A percentile compares a stretch with the other conserved stretches of the same genome.
Conservation (phyloP, 441 rosid genomes). For the Rhodomyrtus psidioides region DNA sequence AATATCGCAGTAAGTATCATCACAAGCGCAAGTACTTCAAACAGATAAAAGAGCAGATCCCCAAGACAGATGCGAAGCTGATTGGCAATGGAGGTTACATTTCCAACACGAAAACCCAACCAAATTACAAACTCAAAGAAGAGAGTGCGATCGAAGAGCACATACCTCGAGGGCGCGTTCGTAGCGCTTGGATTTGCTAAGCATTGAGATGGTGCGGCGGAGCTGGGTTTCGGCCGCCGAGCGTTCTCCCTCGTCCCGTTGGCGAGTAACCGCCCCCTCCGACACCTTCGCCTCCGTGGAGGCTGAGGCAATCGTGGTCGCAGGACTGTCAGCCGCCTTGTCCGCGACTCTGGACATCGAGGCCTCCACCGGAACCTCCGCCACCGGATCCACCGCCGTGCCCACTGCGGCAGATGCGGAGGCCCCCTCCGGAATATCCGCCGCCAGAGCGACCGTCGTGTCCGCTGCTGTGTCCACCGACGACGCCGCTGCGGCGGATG, state of each 20-base stretch:
- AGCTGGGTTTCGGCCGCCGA: background rate
- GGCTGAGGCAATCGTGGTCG: background rate
- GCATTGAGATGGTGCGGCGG: background rate
- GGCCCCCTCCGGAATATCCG: background rate
- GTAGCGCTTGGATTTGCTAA: background rate
- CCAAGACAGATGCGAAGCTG: background rate
- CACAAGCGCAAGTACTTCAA: background rate
- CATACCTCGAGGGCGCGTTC: background rate
- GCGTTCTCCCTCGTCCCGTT: background rate
- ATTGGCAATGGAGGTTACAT: background rate
- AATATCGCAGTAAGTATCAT: background rate
- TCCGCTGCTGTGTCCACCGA: background rate
- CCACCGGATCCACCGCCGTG: background rate
- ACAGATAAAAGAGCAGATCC: background rate
- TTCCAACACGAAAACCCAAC: background rate
- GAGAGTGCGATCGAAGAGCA: background rate
- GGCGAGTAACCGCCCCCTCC: background rate
- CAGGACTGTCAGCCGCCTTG: background rate
- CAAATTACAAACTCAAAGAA: background rate
- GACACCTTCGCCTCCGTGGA: background rate
- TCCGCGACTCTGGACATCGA: background rate
- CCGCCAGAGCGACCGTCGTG: background rate
- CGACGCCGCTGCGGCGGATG: background rate
- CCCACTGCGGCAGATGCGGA: background rate
- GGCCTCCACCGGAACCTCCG: background rate